These are phyloP conservation scores for Dichotomopilus funicola DNA, from an alignment of 2,329 filamentous ascomycete genomes.

Conservation along the genomic window DNA sequence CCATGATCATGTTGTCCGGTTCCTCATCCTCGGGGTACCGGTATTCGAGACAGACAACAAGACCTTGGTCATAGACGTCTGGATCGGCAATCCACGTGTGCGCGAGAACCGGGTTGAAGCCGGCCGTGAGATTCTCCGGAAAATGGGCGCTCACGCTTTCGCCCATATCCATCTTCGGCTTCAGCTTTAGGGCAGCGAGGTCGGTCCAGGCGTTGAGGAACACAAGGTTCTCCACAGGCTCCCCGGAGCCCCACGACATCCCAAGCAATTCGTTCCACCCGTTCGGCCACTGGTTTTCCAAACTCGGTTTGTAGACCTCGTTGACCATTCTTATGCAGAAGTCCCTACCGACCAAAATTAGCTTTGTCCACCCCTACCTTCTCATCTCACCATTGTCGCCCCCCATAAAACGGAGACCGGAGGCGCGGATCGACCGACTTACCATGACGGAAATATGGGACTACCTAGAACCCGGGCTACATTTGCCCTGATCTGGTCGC, in stretches of 20 bases:
- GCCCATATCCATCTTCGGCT: neutral
- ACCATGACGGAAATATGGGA: neutral
- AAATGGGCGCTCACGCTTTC: slow-evolving; percentile 15
- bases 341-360: neutral
- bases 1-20: slow-evolving; percentile 21
- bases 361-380: neutral
- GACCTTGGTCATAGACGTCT: slow-evolving; percentile 19
- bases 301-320: neutral
- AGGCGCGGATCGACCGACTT: neutral
- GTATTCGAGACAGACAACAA: slow-evolving; percentile 27
- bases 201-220: slow-evolving; percentile 7
- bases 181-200: neutral
- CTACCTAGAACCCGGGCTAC: neutral
- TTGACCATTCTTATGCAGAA: neutral
- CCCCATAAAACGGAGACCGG: too few relatives aligned
- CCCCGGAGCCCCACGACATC: neutral
- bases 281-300: neutral
- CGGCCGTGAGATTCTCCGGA: slow-evolving; percentile 1
- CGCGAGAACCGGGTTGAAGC: slow-evolving; percentile 8
- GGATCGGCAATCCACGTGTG: slow-evolving; percentile 21
- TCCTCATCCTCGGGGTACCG: slow-evolving; percentile 17
- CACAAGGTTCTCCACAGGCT: neutral
- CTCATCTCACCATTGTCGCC: neutral
- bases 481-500: slow-evolving; percentile 7
- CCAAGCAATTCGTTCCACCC: slow-evolving; percentile 1